phyloP scores from a whole-genome alignment of 495 filamentous ascomycete species.

The Mytilinidion resinicola region DNA sequence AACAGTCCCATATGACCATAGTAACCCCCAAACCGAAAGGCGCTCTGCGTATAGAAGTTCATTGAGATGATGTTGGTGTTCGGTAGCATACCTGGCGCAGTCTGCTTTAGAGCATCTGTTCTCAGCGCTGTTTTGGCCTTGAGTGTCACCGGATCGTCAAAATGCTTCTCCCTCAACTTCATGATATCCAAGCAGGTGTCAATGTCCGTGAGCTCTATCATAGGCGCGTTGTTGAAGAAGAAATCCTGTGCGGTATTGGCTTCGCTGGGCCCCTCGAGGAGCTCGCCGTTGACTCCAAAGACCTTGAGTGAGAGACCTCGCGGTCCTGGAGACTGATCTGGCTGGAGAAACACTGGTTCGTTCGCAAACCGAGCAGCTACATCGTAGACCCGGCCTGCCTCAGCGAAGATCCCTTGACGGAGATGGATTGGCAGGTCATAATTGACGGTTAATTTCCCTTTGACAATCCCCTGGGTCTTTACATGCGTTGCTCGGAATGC shows the following conservation, averaged over 20 bases:
- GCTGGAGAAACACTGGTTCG: slow-evolving; percentile 18
- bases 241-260: slow-evolving; percentile 12
- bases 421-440: slow-evolving; percentile 21
- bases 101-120: slow-evolving; percentile 13
- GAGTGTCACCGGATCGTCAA: slow-evolving; percentile 4
- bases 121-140: not conserved
- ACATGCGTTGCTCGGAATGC: slow-evolving; percentile 24
- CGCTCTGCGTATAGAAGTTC: slow-evolving; percentile 12
- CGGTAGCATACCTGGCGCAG: slow-evolving; percentile 14
- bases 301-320: slow-evolving; percentile 12
- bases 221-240: slow-evolving; percentile 22
- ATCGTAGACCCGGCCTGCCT: slow-evolving; percentile 19
- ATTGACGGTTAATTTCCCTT: slow-evolving; percentile 24
- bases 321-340: slow-evolving; percentile 12
- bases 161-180: slow-evolving; percentile 15
- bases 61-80: slow-evolving; percentile 18
- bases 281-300: slow-evolving; percentile 6
- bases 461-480: slow-evolving; percentile 23
- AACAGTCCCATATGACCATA: slow-evolving; percentile 18
- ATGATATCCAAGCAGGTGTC: slow-evolving; percentile 18
- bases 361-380: slow-evolving; percentile 19
- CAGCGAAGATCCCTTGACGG: slow-evolving; percentile 23
- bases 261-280: slow-evolving; percentile 4
- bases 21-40: slow-evolving; percentile 19
- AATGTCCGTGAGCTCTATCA: slow-evolving; percentile 21